Evolutionary conservation across 1,284 basidiomycete genomes (phyloP).

Genomic region (Sanghuangporus sanghuang): DNA sequence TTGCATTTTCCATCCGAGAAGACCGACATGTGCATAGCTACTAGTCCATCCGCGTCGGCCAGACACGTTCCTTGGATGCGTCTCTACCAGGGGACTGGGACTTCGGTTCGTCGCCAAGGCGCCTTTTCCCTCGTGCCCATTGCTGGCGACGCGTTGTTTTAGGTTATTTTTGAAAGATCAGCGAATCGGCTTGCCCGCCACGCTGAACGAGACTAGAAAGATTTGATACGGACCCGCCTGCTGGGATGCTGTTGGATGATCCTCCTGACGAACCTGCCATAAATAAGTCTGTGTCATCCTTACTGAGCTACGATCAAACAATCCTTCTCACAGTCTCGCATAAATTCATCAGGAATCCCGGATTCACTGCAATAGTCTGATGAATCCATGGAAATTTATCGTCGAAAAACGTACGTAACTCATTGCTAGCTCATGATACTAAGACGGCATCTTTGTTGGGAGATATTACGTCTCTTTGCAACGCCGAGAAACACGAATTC

Average conservation of each 20-base stretch:
- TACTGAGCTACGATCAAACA: not conserved
- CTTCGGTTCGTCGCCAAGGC: not conserved
- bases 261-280: too few relatives aligned
- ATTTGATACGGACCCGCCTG: not conserved
- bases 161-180: not conserved
- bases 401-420: too few relatives aligned
- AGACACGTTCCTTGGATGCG: not conserved
- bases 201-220: not conserved
- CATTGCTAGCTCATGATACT: too few relatives aligned
- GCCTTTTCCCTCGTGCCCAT: not conserved
- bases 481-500: too few relatives aligned
- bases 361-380: not conserved
- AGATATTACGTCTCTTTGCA: too few relatives aligned
- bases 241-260: too few relatives aligned
- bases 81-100: not conserved
- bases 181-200: not conserved
- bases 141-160: not conserved
- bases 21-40: not conserved
- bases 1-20: slow-evolving; percentile 9
- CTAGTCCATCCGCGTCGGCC: not conserved
- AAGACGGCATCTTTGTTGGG: too few relatives aligned
- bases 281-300: not conserved
- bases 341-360: not conserved
- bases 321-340: not conserved
- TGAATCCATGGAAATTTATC: not conserved